A percentile compares a stretch with the other conserved stretches of the same genome.
Conservation (phyloP, 2,329 filamentous ascomycete genomes). For the Aspergillus fructus region DNA sequence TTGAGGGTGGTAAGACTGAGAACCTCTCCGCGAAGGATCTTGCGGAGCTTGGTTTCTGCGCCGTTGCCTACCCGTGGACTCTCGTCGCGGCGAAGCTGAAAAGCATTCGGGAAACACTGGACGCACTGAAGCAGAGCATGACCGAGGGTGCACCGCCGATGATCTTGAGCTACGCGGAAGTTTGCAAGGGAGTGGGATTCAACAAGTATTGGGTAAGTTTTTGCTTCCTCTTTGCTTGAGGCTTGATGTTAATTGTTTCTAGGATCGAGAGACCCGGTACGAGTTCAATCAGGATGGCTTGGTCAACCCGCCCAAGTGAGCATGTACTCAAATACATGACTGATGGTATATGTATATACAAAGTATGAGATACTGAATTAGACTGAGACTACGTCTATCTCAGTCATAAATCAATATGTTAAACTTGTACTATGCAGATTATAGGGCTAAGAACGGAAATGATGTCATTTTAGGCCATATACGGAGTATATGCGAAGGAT, state of each 20-base stretch:
- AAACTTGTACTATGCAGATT: too few relatives aligned
- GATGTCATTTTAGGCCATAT: too few relatives aligned
- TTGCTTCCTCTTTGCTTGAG: too few relatives aligned
- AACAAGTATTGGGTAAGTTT: conserved; percentile 39
- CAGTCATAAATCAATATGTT: too few relatives aligned
- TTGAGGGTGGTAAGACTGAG: conserved; percentile 44
- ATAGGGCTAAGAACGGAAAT: too few relatives aligned
- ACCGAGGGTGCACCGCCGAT: conserved; percentile 45
- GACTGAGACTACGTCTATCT: too few relatives aligned
- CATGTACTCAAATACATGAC: too few relatives aligned
- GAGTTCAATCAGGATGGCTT: conserved; percentile 18
- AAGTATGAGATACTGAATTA: too few relatives aligned
- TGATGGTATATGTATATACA: too few relatives aligned
- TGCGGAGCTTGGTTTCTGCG: conserved; percentile 40
- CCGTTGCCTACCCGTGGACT: conserved; percentile 48
- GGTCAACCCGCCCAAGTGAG: background rate
- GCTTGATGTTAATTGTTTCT: background rate
- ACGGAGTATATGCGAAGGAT: too few relatives aligned
- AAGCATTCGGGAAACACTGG: conserved; percentile 35
- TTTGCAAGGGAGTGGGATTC: conserved; percentile 49
- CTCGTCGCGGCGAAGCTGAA: conserved; percentile 47
- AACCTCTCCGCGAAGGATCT: conserved; percentile 43
- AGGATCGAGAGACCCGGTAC: conserved; percentile 24
- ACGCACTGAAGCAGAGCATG: conserved; percentile 43
- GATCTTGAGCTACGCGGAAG: conserved; percentile 46